phyloP scores from a whole-genome alignment of 345 rosid genomes.

The Aurinia saxatilis region DNA sequence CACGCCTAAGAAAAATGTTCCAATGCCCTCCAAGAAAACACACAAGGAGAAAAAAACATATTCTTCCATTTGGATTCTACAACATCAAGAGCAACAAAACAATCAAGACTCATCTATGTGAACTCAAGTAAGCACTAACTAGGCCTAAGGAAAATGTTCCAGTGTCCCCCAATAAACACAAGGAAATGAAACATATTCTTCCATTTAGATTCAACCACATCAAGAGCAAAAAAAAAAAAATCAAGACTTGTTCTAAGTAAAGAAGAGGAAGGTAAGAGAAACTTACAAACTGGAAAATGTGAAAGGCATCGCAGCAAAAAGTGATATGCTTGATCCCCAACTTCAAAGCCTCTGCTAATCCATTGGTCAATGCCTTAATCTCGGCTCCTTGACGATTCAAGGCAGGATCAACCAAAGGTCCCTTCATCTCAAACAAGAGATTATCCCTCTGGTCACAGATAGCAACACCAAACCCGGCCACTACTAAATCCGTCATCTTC shows the following conservation, averaged over 20 bases:
- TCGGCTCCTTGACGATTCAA: slow-evolving; percentile 16
- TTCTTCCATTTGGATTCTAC: too few species aligned
- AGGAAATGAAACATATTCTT: not conserved
- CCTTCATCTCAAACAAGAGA: slow-evolving; percentile 37
- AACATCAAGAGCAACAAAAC: too few species aligned
- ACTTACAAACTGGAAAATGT: slow-evolving; percentile 24
- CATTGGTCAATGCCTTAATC: slow-evolving; percentile 19
- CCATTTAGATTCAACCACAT: not conserved
- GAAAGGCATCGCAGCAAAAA: slow-evolving; percentile 5
- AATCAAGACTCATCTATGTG: too few species aligned
- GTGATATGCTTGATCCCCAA: slow-evolving; percentile 14
- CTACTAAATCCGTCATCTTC: not conserved
- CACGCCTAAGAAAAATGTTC: too few species aligned
- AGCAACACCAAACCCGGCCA: slow-evolving; percentile 48
- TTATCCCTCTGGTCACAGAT: slow-evolving; percentile 37
- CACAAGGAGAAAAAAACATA: too few species aligned
- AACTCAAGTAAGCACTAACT: too few species aligned
- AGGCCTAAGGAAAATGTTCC: too few species aligned
- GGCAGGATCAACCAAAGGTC: slow-evolving; percentile 16
- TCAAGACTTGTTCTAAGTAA: not conserved
- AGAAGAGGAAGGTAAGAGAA: not conserved
- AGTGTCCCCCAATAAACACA: too few species aligned
- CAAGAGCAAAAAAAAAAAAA: not conserved
- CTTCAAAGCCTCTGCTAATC: slow-evolving; percentile 7
- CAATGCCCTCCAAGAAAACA: too few species aligned